These are phyloP conservation scores for Diaporthe aspalathi DNA, from an alignment of 2,329 filamentous ascomycete genomes.

Conservation along the genomic window DNA sequence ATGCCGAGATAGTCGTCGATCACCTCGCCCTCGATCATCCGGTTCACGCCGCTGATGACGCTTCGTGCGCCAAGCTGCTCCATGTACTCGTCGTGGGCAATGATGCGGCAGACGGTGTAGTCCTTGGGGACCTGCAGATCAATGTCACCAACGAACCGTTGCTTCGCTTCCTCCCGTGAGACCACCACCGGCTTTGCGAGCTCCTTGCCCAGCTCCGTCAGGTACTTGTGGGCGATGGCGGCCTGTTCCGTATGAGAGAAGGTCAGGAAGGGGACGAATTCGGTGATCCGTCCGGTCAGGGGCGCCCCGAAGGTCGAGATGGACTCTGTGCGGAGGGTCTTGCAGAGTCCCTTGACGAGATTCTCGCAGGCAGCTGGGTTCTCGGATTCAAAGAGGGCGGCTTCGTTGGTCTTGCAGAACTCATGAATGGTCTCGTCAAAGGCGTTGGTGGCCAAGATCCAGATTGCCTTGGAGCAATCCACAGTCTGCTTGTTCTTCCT, in stretches of 20 bases:
- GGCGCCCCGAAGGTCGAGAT: slow-evolving; percentile 43
- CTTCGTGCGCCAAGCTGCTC: slow-evolving; percentile 50
- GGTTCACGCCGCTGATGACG: slow-evolving; percentile 44
- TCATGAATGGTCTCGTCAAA: slow-evolving; percentile 52
- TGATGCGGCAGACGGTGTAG: slow-evolving; percentile 46
- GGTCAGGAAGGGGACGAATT: slow-evolving; percentile 56
- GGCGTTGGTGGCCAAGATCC: slow-evolving; percentile 61
- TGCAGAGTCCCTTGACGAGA: slow-evolving; percentile 32
- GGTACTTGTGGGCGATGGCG: slow-evolving; percentile 55
- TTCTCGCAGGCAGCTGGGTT: slow-evolving; percentile 14
- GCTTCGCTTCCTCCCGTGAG: slow-evolving; percentile 43
- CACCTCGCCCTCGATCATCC: slow-evolving; percentile 40
- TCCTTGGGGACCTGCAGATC: slow-evolving; percentile 46
- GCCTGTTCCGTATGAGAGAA: slow-evolving; percentile 54
- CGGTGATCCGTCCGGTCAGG: slow-evolving; percentile 55
- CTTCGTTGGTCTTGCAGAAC: slow-evolving; percentile 51
- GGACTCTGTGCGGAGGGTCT: slow-evolving; percentile 25
- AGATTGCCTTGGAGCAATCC: slow-evolving; percentile 58
- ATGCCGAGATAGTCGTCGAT: slow-evolving; percentile 47
- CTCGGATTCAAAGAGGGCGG: slow-evolving; percentile 26
- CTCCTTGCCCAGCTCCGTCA: slow-evolving; percentile 50
- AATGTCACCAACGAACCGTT: slow-evolving; percentile 49
- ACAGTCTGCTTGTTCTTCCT: slow-evolving; percentile 49
- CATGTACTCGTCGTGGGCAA: slow-evolving; percentile 48
- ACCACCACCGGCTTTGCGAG: slow-evolving; percentile 46